Evolutionary conservation across 1,139 yeast species (phyloP).

Genomic region (Scheffersomyces illinoinensis): DNA sequence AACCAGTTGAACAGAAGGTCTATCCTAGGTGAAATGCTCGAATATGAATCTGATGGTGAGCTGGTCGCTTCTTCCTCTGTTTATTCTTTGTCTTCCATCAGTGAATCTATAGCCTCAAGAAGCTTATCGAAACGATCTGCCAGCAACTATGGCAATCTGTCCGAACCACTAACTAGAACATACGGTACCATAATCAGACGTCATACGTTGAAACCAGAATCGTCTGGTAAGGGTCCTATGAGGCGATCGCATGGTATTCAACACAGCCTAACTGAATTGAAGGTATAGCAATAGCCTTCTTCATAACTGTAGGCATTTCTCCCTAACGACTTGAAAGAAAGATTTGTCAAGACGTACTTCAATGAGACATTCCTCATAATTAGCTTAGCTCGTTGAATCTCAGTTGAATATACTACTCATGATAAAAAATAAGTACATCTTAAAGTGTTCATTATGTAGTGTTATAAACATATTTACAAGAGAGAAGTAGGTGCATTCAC

Average conservation of each 20-base stretch:
- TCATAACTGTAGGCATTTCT: neutral
- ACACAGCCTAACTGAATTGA: conserved; percentile 6
- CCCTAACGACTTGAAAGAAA: no score
- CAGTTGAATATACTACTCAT: no score
- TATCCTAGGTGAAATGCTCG: conserved; percentile 49
- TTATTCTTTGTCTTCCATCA: neutral
- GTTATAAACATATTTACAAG: neutral
- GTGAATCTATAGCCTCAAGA: neutral
- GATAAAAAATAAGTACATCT: no score
- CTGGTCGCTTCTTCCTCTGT: conserved; percentile 10
- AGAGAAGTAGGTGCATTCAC: neutral
- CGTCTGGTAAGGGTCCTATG: conserved; percentile 14
- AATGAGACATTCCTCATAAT: no score
- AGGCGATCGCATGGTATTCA: conserved; percentile 21
- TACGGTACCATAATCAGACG: conserved; percentile 19
- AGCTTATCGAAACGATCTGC: neutral
- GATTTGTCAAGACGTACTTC: no score
- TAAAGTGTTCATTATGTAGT: neutral
- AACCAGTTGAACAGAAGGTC: conserved; percentile 37
- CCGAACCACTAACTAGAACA: conserved; percentile 5
- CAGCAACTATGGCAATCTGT: neutral
- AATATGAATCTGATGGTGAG: conserved; percentile 39
- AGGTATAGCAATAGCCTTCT: neutral
- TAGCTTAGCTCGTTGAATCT: no score
- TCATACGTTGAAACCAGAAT: conserved; percentile 1